A percentile compares a stretch with the other conserved stretches of the same genome.
These are phyloP conservation scores for Calonectria hawksworthii DNA, from an alignment of 2,329 filamentous ascomycete species.

Conservation along the genomic window DNA sequence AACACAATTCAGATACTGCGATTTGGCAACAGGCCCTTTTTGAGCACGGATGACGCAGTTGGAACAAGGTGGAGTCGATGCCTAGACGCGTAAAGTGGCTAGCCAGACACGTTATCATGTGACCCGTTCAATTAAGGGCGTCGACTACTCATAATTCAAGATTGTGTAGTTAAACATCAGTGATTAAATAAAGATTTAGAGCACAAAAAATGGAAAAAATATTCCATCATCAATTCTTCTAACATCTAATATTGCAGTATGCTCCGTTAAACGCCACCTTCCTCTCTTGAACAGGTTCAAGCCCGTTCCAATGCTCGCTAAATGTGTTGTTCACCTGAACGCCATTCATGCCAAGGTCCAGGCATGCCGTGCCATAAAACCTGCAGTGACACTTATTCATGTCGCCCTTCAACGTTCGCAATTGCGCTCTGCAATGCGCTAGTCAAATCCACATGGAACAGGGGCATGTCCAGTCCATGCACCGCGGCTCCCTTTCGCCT, in stretches of 20 bases:
- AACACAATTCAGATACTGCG: background rate
- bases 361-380: background rate
- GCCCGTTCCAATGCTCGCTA: constrained; percentile 15
- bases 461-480: constrained; percentile 87
- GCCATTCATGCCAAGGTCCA: constrained; percentile 7
- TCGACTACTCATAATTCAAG: too few species aligned
- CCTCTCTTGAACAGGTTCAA: background rate
- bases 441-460: constrained; percentile 95
- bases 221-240: background rate
- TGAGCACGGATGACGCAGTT: constrained; percentile 9
- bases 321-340: constrained; percentile 15
- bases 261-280: constrained; percentile 2
- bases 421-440: constrained; percentile 91
- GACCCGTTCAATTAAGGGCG: constrained; percentile 5
- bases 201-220: background rate
- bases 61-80: constrained; percentile 11
- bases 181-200: background rate
- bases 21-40: background rate
- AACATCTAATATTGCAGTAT: background rate
- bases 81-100: constrained; percentile 26
- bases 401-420: constrained; percentile 77
- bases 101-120: constrained; percentile 31
- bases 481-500: constrained; percentile 75
- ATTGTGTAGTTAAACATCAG: background rate
- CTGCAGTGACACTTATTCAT: constrained; percentile 51